Evolutionary conservation across 148 eudicot genomes (phyloP).

Genomic region (Rhododendron kiyosumense): DNA sequence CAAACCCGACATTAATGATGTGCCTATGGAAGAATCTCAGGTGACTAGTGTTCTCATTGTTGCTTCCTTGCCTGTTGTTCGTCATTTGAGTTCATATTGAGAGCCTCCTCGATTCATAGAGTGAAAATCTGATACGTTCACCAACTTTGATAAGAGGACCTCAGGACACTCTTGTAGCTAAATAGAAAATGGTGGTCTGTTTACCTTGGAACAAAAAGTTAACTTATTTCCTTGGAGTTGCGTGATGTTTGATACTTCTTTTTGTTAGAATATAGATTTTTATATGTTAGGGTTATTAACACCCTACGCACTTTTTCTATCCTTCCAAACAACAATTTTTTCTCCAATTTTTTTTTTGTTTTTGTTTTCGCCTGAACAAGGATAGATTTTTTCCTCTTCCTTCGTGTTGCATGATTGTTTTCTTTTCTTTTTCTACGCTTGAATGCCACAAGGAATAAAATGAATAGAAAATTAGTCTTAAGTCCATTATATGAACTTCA

Average conservation of each 20-base stretch:
- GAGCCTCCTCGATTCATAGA: not conserved
- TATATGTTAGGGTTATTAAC: too few relatives aligned
- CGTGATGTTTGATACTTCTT: not conserved
- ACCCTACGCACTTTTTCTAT: too few relatives aligned
- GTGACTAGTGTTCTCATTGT: constrained; percentile 24
- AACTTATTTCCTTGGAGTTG: not conserved
- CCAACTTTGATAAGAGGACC: not conserved
- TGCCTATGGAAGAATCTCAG: constrained; percentile 79
- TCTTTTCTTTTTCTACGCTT: too few relatives aligned
- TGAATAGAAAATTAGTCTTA: too few relatives aligned
- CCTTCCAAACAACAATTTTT: too few relatives aligned
- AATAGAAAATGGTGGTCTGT: not conserved
- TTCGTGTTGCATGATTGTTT: not conserved
- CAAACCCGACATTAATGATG: constrained; percentile 82
- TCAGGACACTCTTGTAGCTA: not conserved
- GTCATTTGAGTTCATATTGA: not conserved
- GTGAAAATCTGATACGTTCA: not conserved
- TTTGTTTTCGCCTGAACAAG: not conserved
- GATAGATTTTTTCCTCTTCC: not conserved
- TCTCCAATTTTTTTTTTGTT: not conserved
- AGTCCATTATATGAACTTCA: too few relatives aligned
- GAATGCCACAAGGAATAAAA: not conserved
- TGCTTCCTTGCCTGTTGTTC: not conserved
- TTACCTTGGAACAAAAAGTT: not conserved
- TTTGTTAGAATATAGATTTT: too few relatives aligned